Percentiles rank a stretch among this genome's conserved stretches.
Evolutionary conservation across 805 yeast genomes (phyloP).

Genomic region (Cyberlindnera petersonii): DNA sequence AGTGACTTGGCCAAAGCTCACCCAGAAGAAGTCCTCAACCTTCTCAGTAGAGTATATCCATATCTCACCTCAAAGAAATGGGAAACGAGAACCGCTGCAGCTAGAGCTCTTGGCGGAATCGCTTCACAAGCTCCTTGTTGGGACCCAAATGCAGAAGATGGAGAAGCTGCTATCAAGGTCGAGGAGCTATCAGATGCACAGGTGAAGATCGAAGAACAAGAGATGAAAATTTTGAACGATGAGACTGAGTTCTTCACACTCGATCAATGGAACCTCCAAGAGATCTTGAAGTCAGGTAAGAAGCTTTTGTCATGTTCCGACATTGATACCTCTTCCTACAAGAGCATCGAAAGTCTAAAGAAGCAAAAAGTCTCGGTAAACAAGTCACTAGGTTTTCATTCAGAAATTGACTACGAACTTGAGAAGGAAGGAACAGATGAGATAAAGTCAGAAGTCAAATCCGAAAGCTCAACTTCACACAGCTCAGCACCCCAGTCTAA

Average conservation of each 20-base stretch:
- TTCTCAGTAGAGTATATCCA: conserved; percentile 88
- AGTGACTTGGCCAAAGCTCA: conserved; percentile 92
- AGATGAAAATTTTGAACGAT: conserved; percentile 29
- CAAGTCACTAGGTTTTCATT: conserved; percentile 41
- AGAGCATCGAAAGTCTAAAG: conserved; percentile 39
- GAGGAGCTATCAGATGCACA: conserved; percentile 22
- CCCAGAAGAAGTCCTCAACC: conserved; percentile 83
- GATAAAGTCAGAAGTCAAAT: conserved; percentile 8
- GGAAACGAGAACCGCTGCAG: conserved; percentile 96
- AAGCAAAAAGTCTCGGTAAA: conserved; percentile 45
- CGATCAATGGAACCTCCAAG: conserved; percentile 46
- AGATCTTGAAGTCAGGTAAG: conserved; percentile 46
- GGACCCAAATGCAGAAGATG: conserved; percentile 60
- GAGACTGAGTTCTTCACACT: conserved; percentile 41
- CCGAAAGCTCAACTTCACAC: background rate
- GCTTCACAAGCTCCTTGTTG: conserved; percentile 72
- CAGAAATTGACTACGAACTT: conserved; percentile 27
- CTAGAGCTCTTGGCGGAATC: conserved; percentile 91
- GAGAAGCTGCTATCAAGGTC: conserved; percentile 19
- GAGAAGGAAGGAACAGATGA: conserved; percentile 17
- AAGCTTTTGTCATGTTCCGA: conserved; percentile 37
- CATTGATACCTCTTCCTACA: conserved; percentile 28
- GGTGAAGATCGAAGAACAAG: conserved; percentile 23
- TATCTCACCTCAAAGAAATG: conserved; percentile 77
- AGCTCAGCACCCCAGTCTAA: conserved; percentile 7